These are phyloP conservation scores for Monosporascus sp. DNA, from an alignment of 2,329 filamentous ascomycete genomes.

Conservation along the genomic window DNA sequence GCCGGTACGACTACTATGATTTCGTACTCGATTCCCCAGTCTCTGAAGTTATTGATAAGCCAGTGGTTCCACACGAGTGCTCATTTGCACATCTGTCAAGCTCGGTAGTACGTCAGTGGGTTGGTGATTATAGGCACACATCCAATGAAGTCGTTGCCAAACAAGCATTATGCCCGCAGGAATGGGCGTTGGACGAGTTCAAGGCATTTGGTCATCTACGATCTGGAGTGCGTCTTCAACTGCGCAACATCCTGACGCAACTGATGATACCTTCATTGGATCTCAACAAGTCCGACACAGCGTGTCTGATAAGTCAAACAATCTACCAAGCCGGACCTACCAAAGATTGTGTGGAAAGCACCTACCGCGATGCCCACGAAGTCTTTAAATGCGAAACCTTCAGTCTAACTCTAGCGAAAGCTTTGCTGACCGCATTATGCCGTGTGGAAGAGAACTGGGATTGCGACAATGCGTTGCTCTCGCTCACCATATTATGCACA, in stretches of 20 bases:
- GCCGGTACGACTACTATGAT: conserved; percentile 3
- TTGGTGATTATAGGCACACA: neutral
- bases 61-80: neutral
- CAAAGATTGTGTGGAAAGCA: neutral
- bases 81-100: conserved; percentile 1
- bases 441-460: conserved; percentile 3
- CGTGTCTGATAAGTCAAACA: conserved; percentile 1
- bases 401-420: neutral
- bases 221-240: conserved; percentile 3
- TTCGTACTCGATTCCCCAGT: neutral
- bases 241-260: conserved; percentile 2
- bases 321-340: conserved; percentile 1
- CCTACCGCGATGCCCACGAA: conserved; percentile 1
- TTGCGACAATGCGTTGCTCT: conserved; percentile 1
- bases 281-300: conserved; percentile 1
- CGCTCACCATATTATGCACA: neutral
- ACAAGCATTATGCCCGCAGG: neutral
- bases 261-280: conserved; percentile 1
- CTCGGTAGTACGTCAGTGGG: neutral
- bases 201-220: conserved; percentile 6
- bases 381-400: neutral
- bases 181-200: conserved; percentile 1
- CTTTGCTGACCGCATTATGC: neutral
- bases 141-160: conserved; percentile 2
- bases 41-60: neutral